phyloP scores from a whole-genome alignment of 2,329 filamentous ascomycete species.

The Venturiaceae sp. region DNA sequence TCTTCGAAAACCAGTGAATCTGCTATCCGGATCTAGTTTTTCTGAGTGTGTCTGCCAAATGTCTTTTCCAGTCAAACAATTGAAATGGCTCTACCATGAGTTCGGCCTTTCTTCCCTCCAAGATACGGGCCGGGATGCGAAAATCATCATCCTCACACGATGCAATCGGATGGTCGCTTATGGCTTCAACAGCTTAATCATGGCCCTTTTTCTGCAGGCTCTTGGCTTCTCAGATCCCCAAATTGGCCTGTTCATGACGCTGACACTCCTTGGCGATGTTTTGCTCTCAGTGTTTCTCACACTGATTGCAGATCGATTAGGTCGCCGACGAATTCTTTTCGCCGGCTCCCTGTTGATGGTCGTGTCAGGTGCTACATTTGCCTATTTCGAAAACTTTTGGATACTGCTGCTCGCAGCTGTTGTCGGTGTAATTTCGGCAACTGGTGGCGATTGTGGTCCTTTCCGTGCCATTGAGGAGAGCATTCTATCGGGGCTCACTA shows the following conservation, averaged over 20 bases:
- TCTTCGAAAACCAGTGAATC: background rate
- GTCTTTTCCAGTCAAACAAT: background rate
- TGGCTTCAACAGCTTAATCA: slow-evolving; percentile 23
- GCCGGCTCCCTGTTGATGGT: slow-evolving; percentile 25
- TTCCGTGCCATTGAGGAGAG: slow-evolving; percentile 30
- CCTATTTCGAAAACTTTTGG: slow-evolving; percentile 20
- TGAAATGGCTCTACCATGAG: slow-evolving; percentile 11
- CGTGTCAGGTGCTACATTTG: slow-evolving; percentile 24
- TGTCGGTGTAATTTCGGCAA: slow-evolving; percentile 27
- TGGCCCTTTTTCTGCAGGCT: slow-evolving; percentile 25
- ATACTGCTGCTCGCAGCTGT: slow-evolving; percentile 24
- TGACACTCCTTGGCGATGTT: slow-evolving; percentile 29
- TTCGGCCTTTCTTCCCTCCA: slow-evolving; percentile 8
- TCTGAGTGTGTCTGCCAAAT: background rate
- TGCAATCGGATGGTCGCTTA: slow-evolving; percentile 27
- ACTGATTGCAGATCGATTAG: slow-evolving; percentile 24
- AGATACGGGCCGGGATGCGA: slow-evolving; percentile 8
- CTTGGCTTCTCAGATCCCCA: slow-evolving; percentile 24
- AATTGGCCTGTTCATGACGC: slow-evolving; percentile 31
- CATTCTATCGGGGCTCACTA: slow-evolving; percentile 25
- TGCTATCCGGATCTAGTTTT: background rate
- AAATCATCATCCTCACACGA: slow-evolving; percentile 22
- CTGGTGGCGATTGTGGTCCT: slow-evolving; percentile 30
- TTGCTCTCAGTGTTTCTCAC: slow-evolving; percentile 26
- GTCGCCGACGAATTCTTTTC: slow-evolving; percentile 22